Percentiles rank a stretch among this genome's conserved stretches.
phyloP scores from a whole-genome alignment of 2,329 filamentous ascomycete genomes.

The Ophiostoma piceae region DNA sequence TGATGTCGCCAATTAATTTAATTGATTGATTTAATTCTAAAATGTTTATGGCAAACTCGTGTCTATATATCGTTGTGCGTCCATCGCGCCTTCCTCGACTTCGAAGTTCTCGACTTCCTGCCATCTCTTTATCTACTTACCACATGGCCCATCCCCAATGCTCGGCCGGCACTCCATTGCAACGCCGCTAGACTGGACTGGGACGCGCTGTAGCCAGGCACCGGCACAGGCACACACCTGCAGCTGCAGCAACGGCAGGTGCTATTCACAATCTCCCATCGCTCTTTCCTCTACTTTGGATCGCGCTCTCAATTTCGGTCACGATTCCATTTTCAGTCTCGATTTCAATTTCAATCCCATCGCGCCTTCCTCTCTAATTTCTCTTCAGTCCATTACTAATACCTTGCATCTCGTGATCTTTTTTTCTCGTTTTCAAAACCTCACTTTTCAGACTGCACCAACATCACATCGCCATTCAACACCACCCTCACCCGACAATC shows the following conservation, averaged over 20 bases:
- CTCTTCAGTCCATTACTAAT: background rate
- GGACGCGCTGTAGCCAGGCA: slow-evolving; percentile 11
- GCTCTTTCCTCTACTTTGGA: background rate
- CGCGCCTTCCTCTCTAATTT: background rate
- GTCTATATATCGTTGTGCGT: background rate
- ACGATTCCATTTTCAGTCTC: no score
- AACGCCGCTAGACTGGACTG: slow-evolving; percentile 27
- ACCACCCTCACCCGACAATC: background rate
- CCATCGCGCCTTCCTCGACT: slow-evolving; percentile 2
- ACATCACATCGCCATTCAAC: background rate
- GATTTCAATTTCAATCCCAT: background rate
- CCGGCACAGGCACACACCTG: background rate
- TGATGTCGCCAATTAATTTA: background rate
- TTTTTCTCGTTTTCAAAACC: background rate
- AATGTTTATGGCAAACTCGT: background rate
- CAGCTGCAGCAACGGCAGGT: background rate
- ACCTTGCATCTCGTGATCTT: background rate
- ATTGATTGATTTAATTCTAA: background rate
- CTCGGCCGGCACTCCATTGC: slow-evolving; percentile 21
- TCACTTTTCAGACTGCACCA: background rate
- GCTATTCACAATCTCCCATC: background rate
- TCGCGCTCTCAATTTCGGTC: background rate
- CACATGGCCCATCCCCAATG: slow-evolving; percentile 22
- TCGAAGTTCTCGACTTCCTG: background rate
- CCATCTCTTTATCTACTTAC: background rate